Conservation (phyloP, 2,329 filamentous ascomycete species). For the Cordyceps tenuipes region DNA sequence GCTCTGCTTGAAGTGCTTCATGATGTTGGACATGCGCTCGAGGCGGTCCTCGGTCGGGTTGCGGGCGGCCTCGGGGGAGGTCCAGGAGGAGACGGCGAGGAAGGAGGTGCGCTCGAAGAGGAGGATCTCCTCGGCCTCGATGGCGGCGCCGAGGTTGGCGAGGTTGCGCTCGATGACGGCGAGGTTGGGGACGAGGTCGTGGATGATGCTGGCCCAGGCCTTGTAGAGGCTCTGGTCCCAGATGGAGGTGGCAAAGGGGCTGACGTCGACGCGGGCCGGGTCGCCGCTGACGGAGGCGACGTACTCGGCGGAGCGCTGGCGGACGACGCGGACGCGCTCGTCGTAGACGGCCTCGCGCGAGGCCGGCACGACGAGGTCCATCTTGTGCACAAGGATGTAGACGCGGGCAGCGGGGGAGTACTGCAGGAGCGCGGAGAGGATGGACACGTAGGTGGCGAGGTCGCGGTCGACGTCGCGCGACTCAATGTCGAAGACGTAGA, state of each 20-base stretch:
- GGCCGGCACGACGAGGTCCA: conserved; percentile 83
- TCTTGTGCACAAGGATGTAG: conserved; percentile 96
- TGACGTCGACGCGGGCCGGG: conserved; percentile 50
- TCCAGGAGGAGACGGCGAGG: conserved; percentile 89
- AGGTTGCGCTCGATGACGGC: conserved; percentile 81
- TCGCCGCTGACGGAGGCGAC: conserved; percentile 29
- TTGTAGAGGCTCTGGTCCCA: conserved; percentile 99
- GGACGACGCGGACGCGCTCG: conserved; percentile 69
- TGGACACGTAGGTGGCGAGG: conserved; percentile 82
- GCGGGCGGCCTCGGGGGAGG: conserved; percentile 60
- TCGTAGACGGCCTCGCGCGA: conserved; percentile 77
- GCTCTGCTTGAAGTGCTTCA: conserved; percentile 95
- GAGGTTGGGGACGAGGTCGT: conserved; percentile 93
- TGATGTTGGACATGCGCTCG: conserved; percentile 89
- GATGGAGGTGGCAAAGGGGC: conserved; percentile 90
- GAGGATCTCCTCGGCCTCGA: conserved; percentile 88
- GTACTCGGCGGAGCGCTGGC: conserved; percentile 58
- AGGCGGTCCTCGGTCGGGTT: conserved; percentile 92
- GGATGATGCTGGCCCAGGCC: conserved; percentile 96
- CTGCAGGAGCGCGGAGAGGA: conserved; percentile 81
- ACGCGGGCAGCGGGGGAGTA: conserved; percentile 74
- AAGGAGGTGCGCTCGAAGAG: conserved; percentile 95
- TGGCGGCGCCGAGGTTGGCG: conserved; percentile 69
- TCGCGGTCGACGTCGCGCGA: conserved; percentile 91
- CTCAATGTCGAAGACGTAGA: conserved; percentile 99